A percentile compares a stretch with the other conserved stretches of the same genome.
These are phyloP conservation scores for Darksidea phi DNA, from an alignment of 495 filamentous ascomycete species.

Conservation along the genomic window DNA sequence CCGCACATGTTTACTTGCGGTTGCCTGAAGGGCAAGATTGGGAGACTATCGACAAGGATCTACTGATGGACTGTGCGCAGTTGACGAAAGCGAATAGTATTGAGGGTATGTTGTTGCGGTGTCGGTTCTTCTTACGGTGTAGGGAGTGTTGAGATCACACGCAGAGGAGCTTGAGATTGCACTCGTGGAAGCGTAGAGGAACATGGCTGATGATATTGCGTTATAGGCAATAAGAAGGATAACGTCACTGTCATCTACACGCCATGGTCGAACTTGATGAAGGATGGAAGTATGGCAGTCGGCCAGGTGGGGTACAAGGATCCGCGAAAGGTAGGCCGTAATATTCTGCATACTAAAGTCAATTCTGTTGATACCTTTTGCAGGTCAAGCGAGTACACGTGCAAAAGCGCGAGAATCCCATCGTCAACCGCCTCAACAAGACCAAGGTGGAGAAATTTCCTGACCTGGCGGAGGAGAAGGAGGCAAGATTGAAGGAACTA, in stretches of 20 bases:
- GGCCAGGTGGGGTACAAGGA: constrained; percentile 97
- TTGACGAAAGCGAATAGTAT: constrained; percentile 98
- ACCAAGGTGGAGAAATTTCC: constrained; percentile 84
- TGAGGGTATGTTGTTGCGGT: constrained; percentile 62
- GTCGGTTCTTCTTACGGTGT: too few species aligned
- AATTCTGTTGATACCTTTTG: not conserved
- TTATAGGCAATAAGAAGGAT: constrained; percentile 93
- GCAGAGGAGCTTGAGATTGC: too few species aligned
- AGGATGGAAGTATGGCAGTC: constrained; percentile 92
- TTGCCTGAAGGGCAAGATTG: constrained; percentile 77
- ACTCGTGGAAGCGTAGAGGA: not conserved
- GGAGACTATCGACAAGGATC: constrained; percentile 73
- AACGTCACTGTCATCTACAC: constrained; percentile 96
- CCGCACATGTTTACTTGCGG: constrained; percentile 92
- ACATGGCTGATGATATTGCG: not conserved
- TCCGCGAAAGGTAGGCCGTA: constrained; percentile 54
- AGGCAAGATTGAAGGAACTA: constrained; percentile 66
- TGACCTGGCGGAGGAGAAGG: constrained; percentile 76
- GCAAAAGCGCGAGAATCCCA: constrained; percentile 72
- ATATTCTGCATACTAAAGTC: not conserved
- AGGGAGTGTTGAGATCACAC: too few species aligned
- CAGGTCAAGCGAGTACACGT: constrained; percentile 79
- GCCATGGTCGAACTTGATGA: constrained; percentile 94
- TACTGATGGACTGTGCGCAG: constrained; percentile 86
- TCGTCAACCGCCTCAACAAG: constrained; percentile 96